Evolutionary conservation across 371 early-diverging fungal species (phyloP), one percentile per base, ranked within the genome.

Genomic region (Mortierella sp.): DNA sequence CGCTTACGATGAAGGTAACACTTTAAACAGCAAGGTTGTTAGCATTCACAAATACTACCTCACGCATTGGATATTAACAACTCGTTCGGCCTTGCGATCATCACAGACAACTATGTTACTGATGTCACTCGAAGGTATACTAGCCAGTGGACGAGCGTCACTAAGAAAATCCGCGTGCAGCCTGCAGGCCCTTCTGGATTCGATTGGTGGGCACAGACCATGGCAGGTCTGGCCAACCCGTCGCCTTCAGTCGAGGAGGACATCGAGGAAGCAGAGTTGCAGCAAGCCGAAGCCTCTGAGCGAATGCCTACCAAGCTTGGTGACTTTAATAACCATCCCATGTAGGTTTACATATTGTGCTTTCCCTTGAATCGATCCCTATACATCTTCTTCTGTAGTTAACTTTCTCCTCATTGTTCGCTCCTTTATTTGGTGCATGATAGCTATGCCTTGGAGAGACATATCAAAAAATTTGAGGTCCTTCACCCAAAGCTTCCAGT

Each of bases 281-380:
- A 89, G 34, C 74, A 81, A 7, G 72, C 80, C 8, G 88, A 91
- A 34, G 72, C 86, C 7, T 87, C 87, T 14, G 96, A 96, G 75
- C 80, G 89, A n/a, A 96, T 98, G 94, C 98, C 98, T 1, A 94
- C 91, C 2, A 92, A 92, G 8, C 87, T 97, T 8, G 89, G 90
- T 1, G 96, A 92, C 24, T 97, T 97, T 88, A 94, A 95, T 50
- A 92, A 94, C 65, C 97, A 97, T 84, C 93, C 96, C 21, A 80
- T 95, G 90, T 98, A 94, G 47, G 89, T 60, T 28, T 14, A 34
- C n/a, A 34, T 7, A 3, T 21, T 6, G n/a, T 55, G 21, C 38
- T 21, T 21, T 34, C 13, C 19, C 26, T 28, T 19, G 45, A 24
- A 7, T 1, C 5, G 24, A 34, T 71, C 11, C 3, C 58, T 28